Evolutionary conservation across 2,329 filamentous ascomycete species (phyloP), one percentile per base, ranked within the genome.

Genomic region (Exophiala xenobiotica): DNA sequence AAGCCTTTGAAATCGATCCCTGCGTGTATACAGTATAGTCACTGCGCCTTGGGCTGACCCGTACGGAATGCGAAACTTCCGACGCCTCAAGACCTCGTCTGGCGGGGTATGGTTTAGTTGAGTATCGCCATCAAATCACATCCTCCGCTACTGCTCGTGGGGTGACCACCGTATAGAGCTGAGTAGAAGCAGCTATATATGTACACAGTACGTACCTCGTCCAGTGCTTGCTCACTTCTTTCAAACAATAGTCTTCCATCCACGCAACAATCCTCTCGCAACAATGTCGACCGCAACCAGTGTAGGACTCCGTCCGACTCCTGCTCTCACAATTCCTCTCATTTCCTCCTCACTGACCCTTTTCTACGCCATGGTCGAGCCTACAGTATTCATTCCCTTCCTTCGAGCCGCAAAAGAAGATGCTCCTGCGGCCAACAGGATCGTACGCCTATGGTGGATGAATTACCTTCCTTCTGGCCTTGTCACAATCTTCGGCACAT

Each of bases 321-420:
- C 43, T 20, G 33, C 49, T 20, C 18, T 50, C 16, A 45, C 47
- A 14, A 40, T 58, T 9, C 52, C 52, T 12, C 43, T 55, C 19
- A 29, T 51, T 12, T 55, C 49, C 18, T 53, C 47, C 16, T 54
- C 52, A 7, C 37, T 55, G 27, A 58, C 55, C 8, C 46, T 54
- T 31, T 48, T 50, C 26, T 55, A 54, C 31, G 49, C 51, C 9
- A 37, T 53, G 37, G 16, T 50, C 19, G 56, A 55, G 20, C 29
- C 49, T 12, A 51, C 42, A 4, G 42, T 55, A 4, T 53, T 53
- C 42, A 29, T 29, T 27, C 39, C 39, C 31, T 54, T 54, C 23
- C 41, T 54, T 14, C 37, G 47, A 29, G 43, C 43, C 18, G 48
- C 51, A 3, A 50, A 57, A 22, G 20, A 46, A 11, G 40, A 57